Percentiles rank a stretch among this genome's conserved stretches.
phyloP scores from a whole-genome alignment of 768 basidiomycete species.

The Lyophyllum semitale region DNA sequence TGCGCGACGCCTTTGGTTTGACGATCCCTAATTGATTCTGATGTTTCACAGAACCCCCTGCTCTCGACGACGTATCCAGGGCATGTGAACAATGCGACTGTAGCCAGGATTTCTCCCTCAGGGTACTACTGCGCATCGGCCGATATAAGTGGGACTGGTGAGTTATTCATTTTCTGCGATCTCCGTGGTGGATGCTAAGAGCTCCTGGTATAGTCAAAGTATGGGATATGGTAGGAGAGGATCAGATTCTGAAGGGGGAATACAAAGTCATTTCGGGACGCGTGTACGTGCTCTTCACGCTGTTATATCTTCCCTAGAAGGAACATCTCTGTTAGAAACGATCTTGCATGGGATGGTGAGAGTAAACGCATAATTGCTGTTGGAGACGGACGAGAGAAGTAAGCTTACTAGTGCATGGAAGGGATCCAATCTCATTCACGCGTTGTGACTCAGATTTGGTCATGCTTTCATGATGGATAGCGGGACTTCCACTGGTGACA shows the following conservation, averaged over 20 bases:
- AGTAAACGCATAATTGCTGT: slow-evolving; percentile 95
- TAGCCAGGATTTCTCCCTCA: slow-evolving; percentile 89
- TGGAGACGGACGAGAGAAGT: slow-evolving; percentile 92
- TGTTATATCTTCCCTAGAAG: not conserved
- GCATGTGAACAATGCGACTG: slow-evolving; percentile 83
- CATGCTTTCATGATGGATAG: slow-evolving; percentile 83
- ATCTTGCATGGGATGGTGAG: slow-evolving; percentile 95
- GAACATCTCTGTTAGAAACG: slow-evolving; percentile 57
- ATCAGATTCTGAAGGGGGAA: slow-evolving; percentile 80
- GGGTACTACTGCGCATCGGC: slow-evolving; percentile 96
- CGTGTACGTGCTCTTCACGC: slow-evolving; percentile 49
- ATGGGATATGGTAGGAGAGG: slow-evolving; percentile 92
- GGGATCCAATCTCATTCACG: not conserved
- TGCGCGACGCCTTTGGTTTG: not conserved
- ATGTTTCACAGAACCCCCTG: slow-evolving; percentile 57
- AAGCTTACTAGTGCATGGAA: slow-evolving; percentile 6
- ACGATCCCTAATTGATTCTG: not conserved
- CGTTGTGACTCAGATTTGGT: slow-evolving; percentile 61
- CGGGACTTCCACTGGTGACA: slow-evolving; percentile 85
- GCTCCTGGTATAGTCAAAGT: slow-evolving; percentile 60
- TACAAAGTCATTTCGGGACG: slow-evolving; percentile 73
- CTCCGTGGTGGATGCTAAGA: not conserved
- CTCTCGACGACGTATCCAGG: slow-evolving; percentile 70
- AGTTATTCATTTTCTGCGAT: slow-evolving; percentile 14
- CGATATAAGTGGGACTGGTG: slow-evolving; percentile 80